These are phyloP conservation scores for Ichthyophonus hoferi DNA, from an alignment of 208 protist species.

Conservation along the genomic window DNA sequence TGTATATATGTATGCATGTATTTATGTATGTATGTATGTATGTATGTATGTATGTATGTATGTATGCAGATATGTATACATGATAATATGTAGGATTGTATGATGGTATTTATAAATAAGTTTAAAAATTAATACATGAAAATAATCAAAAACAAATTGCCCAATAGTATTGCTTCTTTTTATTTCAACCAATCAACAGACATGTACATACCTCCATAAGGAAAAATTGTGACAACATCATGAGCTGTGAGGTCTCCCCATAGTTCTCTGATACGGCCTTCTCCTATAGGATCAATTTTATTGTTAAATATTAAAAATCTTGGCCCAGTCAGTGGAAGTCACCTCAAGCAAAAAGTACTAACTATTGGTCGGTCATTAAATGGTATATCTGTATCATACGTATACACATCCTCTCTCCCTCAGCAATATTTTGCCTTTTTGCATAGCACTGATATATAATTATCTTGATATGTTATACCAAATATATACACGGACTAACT, in stretches of 20 bases:
- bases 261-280: background rate
- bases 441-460: background rate
- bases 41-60: background rate
- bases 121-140: background rate
- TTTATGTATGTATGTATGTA: background rate
- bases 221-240: background rate
- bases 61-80: background rate
- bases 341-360: background rate
- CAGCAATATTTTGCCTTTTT: background rate
- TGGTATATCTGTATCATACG: background rate
- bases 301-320: too few species aligned
- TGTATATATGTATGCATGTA: background rate
- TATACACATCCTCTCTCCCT: background rate
- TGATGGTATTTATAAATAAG: background rate
- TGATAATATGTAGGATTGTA: background rate
- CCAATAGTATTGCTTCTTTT: background rate
- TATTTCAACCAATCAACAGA: background rate
- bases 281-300: background rate
- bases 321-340: background rate
- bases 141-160: background rate
- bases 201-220: background rate
- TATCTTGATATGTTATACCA: background rate
- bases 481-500: background rate
- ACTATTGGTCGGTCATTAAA: background rate
- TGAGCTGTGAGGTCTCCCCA: background rate